Evolutionary conservation across 352 stramenopile species (phyloP), one percentile per base, ranked within the genome.

Genomic region (Pythium phragmitis): DNA sequence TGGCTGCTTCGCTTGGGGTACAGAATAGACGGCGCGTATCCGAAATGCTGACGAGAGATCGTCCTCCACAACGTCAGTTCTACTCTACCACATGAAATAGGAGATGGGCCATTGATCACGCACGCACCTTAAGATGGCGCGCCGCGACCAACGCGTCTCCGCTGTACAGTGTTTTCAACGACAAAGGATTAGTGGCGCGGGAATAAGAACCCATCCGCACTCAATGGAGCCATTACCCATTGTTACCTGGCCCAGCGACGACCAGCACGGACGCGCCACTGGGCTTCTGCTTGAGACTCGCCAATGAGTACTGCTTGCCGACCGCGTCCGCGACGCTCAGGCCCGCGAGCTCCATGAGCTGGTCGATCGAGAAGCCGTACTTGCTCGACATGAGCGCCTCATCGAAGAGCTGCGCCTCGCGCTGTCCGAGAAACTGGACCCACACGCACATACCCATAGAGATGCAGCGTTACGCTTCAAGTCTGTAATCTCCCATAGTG

Each of bases 261-360:
- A 99, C 73, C 7, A 99, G 74, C 42, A 99, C 81, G 13, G 72
- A 69, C 39, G 39, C 39, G 11, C 9, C 21, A 19, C 16, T 1
- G 1, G 12, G 21, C 16, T 50, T 7, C n/a, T n/a, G 26, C 19
- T 47, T 7, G 26, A 47, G 41, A 37, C 7, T 0, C 14, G 19
- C 21, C 8, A 52, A 48, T 8, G 63, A 55, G 34, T 57, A 94
- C 34, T 88, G 74, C 60, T 97, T 87, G 30, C 74, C 69, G 49
- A 99, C 79, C 3, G 96, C 95, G 43, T 87, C 89, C 7, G 96
- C 94, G 17, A 99, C 96, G 68, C 89, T 93, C 11, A 99, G 74
- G 4, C 98, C 98, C 9, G 98, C 98, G 19, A 99, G 81, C 76
- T 99, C 98, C 98, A 99, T 99, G 19, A 99, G 81, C 78, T 99